Base-by-base conservation (phyloP, 2,329 filamentous ascomycete species). In the Monilinia aucupariae region DNA sequence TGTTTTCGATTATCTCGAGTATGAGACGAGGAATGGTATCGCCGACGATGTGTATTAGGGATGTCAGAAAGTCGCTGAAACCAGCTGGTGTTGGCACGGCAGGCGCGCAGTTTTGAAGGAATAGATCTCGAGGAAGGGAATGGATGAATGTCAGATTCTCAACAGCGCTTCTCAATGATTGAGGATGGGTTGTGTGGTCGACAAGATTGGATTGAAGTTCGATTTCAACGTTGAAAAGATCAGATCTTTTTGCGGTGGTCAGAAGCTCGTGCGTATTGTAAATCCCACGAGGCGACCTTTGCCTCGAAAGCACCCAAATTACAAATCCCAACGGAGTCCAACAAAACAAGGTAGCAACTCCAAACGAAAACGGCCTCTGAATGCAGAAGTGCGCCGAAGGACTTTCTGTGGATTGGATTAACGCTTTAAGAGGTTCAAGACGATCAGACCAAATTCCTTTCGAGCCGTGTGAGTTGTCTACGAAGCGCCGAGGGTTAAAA, bases 401-500 rank as follows among this genome's bases (percentile, higher is more conserved):
- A 27, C 41, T 20, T 41, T 32, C 27, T 32, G 32, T 30, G 27
- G 27, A 6, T 52, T 61, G 15, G 41, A 55, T n/a, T 54, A 43
- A 54, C 22, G 37, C 39, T 56, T 25, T 9, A 22, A 25, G 17
- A 13, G 39, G 52, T 41, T 47, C 47, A 61, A 53, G 39, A 54
- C 9, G 27, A 32, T 13, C 5, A 22, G 34, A n/a, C 37, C 12
- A 45, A 25, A 30, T 47, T 47, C 49, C 25, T 27, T 37, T 58
- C 25, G 43, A 58, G 60, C 41, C n/a, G 51, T 27, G 48, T 58
- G 61, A 59, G 61, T 63, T 50, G 61, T 58, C 61, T 63, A 59
- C 47, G 61, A 63, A 63, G 61, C 61, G 61, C 61, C 61, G 61
- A 63, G 61, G 59, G 53, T 39, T 59, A 27, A 50, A 63, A 63